Conservation (phyloP, 192 early-diverging fungal genomes). For the Umbelopsis ramanniana region DNA sequence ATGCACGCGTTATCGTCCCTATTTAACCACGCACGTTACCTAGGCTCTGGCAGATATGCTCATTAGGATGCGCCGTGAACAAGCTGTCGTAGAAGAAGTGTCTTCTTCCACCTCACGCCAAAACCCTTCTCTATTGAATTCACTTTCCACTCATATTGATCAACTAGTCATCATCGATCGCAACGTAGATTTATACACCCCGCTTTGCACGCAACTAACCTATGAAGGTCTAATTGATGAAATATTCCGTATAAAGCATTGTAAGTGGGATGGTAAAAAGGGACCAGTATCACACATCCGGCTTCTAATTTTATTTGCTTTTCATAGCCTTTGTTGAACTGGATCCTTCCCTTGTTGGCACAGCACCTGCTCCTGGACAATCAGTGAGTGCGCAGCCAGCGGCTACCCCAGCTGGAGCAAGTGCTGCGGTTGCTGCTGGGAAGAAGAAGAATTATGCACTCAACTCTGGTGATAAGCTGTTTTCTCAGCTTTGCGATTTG, state of each 20-base stretch:
- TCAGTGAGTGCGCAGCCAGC: conserved; percentile 12
- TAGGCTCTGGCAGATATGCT: conserved; percentile 70
- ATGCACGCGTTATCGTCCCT: neutral
- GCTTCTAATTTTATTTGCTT: neutral
- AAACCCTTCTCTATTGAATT: conserved; percentile 32
- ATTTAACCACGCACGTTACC: neutral
- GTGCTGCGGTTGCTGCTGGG: conserved; percentile 40
- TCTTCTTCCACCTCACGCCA: conserved; percentile 45
- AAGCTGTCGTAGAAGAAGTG: conserved; percentile 59
- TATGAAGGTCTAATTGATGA: conserved; percentile 98
- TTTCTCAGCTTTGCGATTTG: conserved; percentile 79
- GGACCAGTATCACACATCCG: neutral
- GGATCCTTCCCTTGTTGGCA: conserved; percentile 64
- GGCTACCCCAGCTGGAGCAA: conserved; percentile 28
- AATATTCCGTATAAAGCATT: conserved; percentile 78
- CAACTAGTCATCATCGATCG: conserved; percentile 91
- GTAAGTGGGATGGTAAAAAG: conserved; percentile 47
- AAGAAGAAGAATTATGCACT: conserved; percentile 80
- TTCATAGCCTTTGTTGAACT: conserved; percentile 73
- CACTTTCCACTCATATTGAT: conserved; percentile 73
- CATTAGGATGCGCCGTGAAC: conserved; percentile 82
- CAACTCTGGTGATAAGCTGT: conserved; percentile 82
- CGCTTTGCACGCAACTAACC: conserved; percentile 92
- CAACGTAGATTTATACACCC: conserved; percentile 88
- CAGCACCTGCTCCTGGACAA: conserved; percentile 20